phyloP scores from a whole-genome alignment of 305 asterid genomes.

The Coffea humblotiana region DNA sequence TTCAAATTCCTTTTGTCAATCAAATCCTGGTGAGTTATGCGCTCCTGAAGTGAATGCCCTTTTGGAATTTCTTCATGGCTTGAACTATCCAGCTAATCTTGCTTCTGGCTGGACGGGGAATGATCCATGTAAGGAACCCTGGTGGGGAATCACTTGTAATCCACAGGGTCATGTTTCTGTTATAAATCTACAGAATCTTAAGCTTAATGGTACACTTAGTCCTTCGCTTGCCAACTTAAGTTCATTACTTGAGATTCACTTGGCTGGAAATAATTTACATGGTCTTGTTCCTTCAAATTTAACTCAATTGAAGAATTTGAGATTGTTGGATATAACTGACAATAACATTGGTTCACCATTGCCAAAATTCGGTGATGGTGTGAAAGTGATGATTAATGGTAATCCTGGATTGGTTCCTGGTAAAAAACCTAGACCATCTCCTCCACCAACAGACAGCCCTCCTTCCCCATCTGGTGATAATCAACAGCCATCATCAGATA shows the following conservation, averaged over 20 bases:
- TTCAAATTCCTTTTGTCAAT: slow-evolving; percentile 66
- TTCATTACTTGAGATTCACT: slow-evolving; percentile 60
- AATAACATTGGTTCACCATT: slow-evolving; percentile 62
- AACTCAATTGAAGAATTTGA: slow-evolving; percentile 47
- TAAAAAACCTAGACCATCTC: slow-evolving; percentile 18
- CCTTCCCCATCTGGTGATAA: slow-evolving; percentile 14
- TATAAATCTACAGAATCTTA: slow-evolving; percentile 58
- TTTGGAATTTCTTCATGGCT: slow-evolving; percentile 57
- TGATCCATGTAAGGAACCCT: slow-evolving; percentile 71
- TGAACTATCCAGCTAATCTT: slow-evolving; percentile 56
- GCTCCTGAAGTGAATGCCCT: slow-evolving; percentile 69
- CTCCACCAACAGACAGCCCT: slow-evolving; percentile 18
- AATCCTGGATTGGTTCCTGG: slow-evolving; percentile 34
- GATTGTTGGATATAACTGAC: slow-evolving; percentile 61
- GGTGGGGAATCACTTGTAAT: slow-evolving; percentile 77
- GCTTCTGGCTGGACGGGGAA: slow-evolving; percentile 69
- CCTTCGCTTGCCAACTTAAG: slow-evolving; percentile 56
- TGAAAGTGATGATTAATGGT: slow-evolving; percentile 46
- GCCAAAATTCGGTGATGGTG: slow-evolving; percentile 52
- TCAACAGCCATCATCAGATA: slow-evolving; percentile 19
- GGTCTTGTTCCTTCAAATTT: slow-evolving; percentile 56
- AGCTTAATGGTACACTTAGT: slow-evolving; percentile 69
- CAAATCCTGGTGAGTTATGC: slow-evolving; percentile 52
- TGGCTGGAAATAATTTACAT: slow-evolving; percentile 60
- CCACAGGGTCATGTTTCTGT: slow-evolving; percentile 48